These are phyloP conservation scores for Blastocladiella britannica DNA, from an alignment of 192 early-diverging fungal genomes.

Conservation along the genomic window DNA sequence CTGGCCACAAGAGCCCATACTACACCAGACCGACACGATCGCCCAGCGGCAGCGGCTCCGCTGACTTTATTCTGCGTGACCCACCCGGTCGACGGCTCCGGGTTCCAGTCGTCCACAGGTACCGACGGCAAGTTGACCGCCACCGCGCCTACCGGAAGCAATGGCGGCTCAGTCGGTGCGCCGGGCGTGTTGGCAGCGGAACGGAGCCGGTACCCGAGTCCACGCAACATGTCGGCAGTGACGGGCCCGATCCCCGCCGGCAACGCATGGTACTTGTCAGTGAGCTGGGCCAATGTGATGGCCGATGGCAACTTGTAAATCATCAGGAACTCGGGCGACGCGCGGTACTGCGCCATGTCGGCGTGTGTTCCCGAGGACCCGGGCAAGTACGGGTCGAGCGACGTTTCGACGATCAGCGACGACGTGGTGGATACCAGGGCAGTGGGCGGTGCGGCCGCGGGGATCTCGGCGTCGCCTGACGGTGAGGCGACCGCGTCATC, in stretches of 20 bases:
- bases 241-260: background rate
- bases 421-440: too few relatives aligned
- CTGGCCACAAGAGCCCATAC: too few relatives aligned
- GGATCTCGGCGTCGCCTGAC: too few relatives aligned
- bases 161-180: background rate
- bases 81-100: too few relatives aligned
- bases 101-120: background rate
- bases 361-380: background rate
- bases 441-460: too few relatives aligned
- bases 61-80: too few relatives aligned
- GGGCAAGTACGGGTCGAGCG: background rate
- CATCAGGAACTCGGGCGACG: background rate
- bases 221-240: background rate
- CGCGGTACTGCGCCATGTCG: background rate
- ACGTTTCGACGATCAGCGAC: background rate
- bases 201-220: background rate
- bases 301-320: background rate
- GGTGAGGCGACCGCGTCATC: too few relatives aligned
- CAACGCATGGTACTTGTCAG: background rate
- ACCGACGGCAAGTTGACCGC: background rate
- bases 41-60: too few relatives aligned
- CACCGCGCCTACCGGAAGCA: background rate
- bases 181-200: background rate
- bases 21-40: too few relatives aligned
- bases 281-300: background rate